Evolutionary conservation across 495 filamentous ascomycete species (phyloP), one percentile per base, ranked within the genome.

Genomic region (Baudoinia panamericana): DNA sequence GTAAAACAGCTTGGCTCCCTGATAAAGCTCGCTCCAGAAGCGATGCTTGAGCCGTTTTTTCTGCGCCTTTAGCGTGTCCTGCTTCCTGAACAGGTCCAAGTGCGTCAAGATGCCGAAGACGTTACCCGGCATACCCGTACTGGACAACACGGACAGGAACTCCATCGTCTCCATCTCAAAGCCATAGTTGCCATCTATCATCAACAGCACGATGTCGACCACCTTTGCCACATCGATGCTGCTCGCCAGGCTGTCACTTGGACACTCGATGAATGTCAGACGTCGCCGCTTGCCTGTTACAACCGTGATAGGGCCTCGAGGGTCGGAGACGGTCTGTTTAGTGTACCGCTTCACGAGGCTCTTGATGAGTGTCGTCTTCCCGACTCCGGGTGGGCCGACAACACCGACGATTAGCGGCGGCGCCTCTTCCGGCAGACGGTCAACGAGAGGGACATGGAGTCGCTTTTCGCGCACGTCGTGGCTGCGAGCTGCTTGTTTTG

Each of bases 141-240:
- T 71, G 5, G 82, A 75, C 38, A 96, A 64, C 30, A 92, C 76
- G 52, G 94, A 95, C 54, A 97, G 61, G 51, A 97, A 97, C 60
- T 97, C 90, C 92, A 97, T 96, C 1, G 90, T 97, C 65, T 97
- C 90, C 90, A 97, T 97, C 64, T 97, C 90, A 53, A 96, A 97
- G 2, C 90, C 90, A 56, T 78, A 97, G 63, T 95, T 95, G 25
- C 87, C 92, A 56, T 97, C 90, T 44, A 97, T 96, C 83, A 97
- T 84, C 21, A 97, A 65, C 19, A 97, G 64, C 3, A 97, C 84
- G 48, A 96, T 95, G 56, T 97, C 90, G 17, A 87, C 88, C 21
- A 97, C 80, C 60, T 97, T 97, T 24, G 88, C 78, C 18, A 94
- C 69, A 63, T 97, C 90, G 45, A 97, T 84, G 82, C 92, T 93